phyloP scores from a whole-genome alignment of 2,329 filamentous ascomycete species.

The Epichloe bromicola region DNA sequence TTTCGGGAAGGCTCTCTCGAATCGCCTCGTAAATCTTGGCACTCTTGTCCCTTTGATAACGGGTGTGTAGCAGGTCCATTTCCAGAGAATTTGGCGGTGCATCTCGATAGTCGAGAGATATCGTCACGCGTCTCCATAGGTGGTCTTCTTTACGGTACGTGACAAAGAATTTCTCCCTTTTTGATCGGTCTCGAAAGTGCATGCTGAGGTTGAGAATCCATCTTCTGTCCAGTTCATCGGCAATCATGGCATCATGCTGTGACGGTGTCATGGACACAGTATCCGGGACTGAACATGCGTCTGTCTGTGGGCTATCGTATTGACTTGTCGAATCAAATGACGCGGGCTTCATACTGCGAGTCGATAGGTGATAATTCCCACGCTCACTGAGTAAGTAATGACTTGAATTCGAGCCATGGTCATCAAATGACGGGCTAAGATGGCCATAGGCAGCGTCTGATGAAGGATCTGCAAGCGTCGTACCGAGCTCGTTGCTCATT shows the following conservation, averaged over 20 bases:
- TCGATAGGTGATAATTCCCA: not conserved
- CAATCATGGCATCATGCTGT: conserved; percentile 50
- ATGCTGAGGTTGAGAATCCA: conserved; percentile 98
- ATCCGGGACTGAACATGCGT: conserved; percentile 25
- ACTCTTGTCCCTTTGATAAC: conserved; percentile 84
- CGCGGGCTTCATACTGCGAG: not conserved
- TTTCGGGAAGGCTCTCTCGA: conserved; percentile 79
- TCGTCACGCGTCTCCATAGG: conserved; percentile 75
- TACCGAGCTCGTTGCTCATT: conserved; percentile 10
- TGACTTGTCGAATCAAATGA: not conserved
- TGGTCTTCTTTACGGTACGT: conserved; percentile 75
- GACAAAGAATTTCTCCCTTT: conserved; percentile 94
- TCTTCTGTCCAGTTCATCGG: conserved; percentile 68
- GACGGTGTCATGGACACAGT: conserved; percentile 36
- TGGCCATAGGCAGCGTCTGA: conserved; percentile 36
- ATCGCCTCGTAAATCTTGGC: conserved; percentile 90
- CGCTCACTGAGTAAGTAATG: not conserved
- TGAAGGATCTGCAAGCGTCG: conserved; percentile 23
- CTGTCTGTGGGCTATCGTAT: conserved; percentile 12
- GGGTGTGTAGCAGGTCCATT: conserved; percentile 61
- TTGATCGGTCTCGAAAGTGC: conserved; percentile 90
- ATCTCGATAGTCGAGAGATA: conserved; percentile 84
- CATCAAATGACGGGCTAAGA: conserved; percentile 4
- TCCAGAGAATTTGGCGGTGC: conserved; percentile 74
- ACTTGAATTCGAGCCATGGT: not conserved